Percentiles rank a stretch among this genome's conserved stretches.
These are phyloP conservation scores for Talaromyces liani DNA, from an alignment of 495 filamentous ascomycete genomes.

Conservation along the genomic window DNA sequence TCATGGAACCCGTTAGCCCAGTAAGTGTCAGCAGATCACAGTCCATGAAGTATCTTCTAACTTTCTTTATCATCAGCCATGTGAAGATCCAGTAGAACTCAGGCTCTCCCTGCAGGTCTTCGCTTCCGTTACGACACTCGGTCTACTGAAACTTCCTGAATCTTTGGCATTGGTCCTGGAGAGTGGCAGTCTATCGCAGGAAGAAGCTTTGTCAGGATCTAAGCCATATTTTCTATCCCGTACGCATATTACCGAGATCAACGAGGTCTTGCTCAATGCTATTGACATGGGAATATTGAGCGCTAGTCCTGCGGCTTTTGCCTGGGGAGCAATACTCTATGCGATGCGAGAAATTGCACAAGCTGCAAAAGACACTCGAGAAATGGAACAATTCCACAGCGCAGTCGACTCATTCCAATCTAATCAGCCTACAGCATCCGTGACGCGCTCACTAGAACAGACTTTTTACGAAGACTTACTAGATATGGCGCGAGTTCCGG, in stretches of 20 bases:
- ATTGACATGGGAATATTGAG: slow-evolving; percentile 34
- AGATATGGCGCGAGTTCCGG: slow-evolving; percentile 35
- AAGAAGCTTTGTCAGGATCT: slow-evolving; percentile 2
- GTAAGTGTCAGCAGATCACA: slow-evolving; percentile 31
- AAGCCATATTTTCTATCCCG: slow-evolving; percentile 53
- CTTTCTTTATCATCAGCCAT: slow-evolving; percentile 29
- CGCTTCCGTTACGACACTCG: slow-evolving; percentile 63
- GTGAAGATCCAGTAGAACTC: slow-evolving; percentile 40
- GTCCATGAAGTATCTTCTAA: slow-evolving; percentile 14
- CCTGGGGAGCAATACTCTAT: slow-evolving; percentile 72
- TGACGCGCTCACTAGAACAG: slow-evolving; percentile 23
- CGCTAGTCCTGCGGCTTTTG: slow-evolving; percentile 61
- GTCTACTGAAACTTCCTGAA: slow-evolving; percentile 60
- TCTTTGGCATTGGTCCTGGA: slow-evolving; percentile 25
- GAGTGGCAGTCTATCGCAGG: slow-evolving; percentile 12
- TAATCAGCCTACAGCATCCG: slow-evolving; percentile 24
- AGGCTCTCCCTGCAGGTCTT: slow-evolving; percentile 57
- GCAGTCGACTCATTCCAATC: slow-evolving; percentile 48
- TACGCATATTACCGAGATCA: slow-evolving; percentile 55
- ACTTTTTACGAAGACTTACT: slow-evolving; percentile 45
- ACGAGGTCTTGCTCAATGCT: slow-evolving; percentile 47
- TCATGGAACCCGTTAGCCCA: slow-evolving; percentile 51
- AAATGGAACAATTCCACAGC: slow-evolving; percentile 54
- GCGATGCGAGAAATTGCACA: slow-evolving; percentile 54
- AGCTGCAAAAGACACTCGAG: slow-evolving; percentile 48